phyloP scores from a whole-genome alignment of 1,284 basidiomycete species.

The Tilletia indica region DNA sequence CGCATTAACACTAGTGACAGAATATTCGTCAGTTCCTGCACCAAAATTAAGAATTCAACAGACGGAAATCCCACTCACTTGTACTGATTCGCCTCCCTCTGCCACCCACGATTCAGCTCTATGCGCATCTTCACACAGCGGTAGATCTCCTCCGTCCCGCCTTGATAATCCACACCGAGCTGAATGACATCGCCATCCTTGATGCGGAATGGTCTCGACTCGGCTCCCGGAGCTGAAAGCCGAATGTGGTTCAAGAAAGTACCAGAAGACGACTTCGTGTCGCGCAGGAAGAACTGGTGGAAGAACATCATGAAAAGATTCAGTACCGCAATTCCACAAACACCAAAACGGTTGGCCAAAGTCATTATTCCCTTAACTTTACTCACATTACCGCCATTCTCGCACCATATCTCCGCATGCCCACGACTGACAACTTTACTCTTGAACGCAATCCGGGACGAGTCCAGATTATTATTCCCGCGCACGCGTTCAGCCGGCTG shows the following conservation, averaged over 20 bases:
- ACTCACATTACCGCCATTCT: slow-evolving; percentile 61
- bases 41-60: too few species aligned
- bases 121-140: slow-evolving; percentile 96
- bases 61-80: slow-evolving; percentile 67
- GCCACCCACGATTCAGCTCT: slow-evolving; percentile 79
- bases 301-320: slow-evolving; percentile 25
- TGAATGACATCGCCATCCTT: slow-evolving; percentile 94
- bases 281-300: slow-evolving; percentile 75
- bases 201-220: slow-evolving; percentile 70
- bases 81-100: slow-evolving; percentile 83
- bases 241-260: slow-evolving; percentile 96
- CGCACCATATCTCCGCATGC: slow-evolving; percentile 91
- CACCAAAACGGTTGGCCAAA: too few species aligned
- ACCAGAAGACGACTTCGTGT: slow-evolving; percentile 85
- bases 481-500: slow-evolving; percentile 49
- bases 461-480: slow-evolving; percentile 37
- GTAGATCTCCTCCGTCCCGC: slow-evolving; percentile 94
- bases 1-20: slow-evolving; percentile 66
- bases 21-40: neutral
- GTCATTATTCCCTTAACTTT: too few species aligned
- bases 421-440: slow-evolving; percentile 91
- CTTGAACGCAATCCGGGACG: slow-evolving; percentile 74
- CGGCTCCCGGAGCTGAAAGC: slow-evolving; percentile 77
- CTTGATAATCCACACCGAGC: slow-evolving; percentile 96
- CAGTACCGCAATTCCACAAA: too few species aligned